Evolutionary conservation across 148 eudicot genomes (phyloP).

Genomic region (Gaultheria prostrata): DNA sequence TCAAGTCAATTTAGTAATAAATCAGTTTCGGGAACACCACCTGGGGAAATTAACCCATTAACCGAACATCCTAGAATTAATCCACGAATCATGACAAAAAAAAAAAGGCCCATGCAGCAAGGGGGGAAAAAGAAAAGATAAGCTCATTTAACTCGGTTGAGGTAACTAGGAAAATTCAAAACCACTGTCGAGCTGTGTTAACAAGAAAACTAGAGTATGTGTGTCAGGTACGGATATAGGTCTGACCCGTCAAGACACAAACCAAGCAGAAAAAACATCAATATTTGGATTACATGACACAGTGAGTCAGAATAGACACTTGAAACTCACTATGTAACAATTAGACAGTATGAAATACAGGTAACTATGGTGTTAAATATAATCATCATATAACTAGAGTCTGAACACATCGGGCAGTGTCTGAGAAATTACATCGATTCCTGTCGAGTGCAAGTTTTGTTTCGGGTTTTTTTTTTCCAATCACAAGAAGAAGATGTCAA

Average conservation of each 20-base stretch:
- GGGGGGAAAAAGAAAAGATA: neutral
- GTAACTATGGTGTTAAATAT: neutral
- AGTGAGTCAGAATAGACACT: too few relatives aligned
- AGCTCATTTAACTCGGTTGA: neutral
- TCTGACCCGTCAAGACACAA: neutral
- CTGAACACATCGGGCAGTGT: neutral
- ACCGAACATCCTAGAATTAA: neutral
- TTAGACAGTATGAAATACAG: neutral
- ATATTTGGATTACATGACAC: too few relatives aligned
- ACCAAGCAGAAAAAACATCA: neutral
- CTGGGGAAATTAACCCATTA: neutral
- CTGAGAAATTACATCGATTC: neutral
- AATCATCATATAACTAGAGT: neutral
- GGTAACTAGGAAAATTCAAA: neutral
- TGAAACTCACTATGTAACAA: neutral
- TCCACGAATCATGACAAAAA: neutral
- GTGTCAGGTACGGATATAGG: neutral
- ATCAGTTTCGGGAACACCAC: neutral
- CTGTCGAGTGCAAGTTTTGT: neutral
- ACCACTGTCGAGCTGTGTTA: neutral
- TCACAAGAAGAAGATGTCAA: neutral
- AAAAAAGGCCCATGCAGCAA: neutral
- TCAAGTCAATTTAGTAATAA: neutral
- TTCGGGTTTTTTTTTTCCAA: neutral
- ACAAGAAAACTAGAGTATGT: neutral